phyloP scores from a whole-genome alignment of 2,329 filamentous ascomycete genomes.

The Fusarium graminum region DNA sequence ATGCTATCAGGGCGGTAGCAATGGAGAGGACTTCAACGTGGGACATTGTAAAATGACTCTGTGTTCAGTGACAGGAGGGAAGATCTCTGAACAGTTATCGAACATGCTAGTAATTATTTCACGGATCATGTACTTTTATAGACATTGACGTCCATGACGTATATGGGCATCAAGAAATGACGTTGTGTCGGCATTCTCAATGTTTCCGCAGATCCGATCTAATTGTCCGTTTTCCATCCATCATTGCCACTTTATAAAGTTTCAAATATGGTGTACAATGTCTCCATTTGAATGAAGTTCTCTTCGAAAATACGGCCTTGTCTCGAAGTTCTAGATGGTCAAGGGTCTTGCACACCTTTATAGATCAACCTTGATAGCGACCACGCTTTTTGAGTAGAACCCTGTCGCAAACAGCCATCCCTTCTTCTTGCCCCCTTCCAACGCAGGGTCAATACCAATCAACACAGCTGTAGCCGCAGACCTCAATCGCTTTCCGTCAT shows the following conservation, averaged over 20 bases:
- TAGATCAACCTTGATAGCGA: slow-evolving; percentile 67
- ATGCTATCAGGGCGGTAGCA: slow-evolving; percentile 11
- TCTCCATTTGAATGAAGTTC: neutral
- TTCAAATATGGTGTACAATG: neutral
- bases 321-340: neutral
- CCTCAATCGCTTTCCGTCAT: slow-evolving; percentile 66
- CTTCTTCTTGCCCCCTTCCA: slow-evolving; percentile 59
- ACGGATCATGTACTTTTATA: neutral
- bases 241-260: neutral
- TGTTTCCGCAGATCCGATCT: neutral
- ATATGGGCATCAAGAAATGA: neutral
- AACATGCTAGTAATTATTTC: neutral
- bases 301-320: neutral
- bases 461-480: slow-evolving; percentile 65
- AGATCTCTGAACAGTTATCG: neutral
- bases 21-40: neutral
- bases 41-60: neutral
- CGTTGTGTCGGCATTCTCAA: slow-evolving; percentile 9
- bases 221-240: neutral
- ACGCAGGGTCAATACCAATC: slow-evolving; percentile 63
- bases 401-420: slow-evolving; percentile 72
- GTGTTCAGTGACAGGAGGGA: rapidly evolving
- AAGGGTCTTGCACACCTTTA: neutral
- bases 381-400: slow-evolving; percentile 61
- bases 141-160: neutral